phyloP scores from a whole-genome alignment of 202 grass and related monocot species.

The Musa balbisiana region DNA sequence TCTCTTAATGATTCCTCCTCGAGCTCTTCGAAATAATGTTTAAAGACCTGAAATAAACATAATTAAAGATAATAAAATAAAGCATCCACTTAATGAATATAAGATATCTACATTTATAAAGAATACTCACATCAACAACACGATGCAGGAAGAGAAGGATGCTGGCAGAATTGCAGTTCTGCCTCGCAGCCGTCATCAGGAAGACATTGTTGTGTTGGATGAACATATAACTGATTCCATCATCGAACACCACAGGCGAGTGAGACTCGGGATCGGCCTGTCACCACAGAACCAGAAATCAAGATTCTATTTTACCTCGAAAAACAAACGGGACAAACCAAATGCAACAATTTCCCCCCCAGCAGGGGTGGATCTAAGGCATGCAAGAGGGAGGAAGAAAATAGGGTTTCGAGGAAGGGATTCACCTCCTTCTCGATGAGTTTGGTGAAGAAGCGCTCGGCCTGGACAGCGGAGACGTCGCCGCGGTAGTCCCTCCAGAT shows the following conservation, averaged over 20 bases:
- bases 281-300: background rate
- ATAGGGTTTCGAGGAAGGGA: background rate
- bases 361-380: background rate
- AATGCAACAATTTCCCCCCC: background rate
- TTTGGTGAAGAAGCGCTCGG: slow-evolving; percentile 98
- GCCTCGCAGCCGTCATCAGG: slow-evolving; percentile 77
- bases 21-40: slow-evolving; percentile 96
- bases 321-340: background rate
- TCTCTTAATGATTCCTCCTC: slow-evolving; percentile 93
- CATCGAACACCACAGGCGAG: slow-evolving; percentile 80
- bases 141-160: slow-evolving; percentile 91
- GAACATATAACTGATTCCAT: slow-evolving; percentile 93
- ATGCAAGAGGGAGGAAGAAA: background rate
- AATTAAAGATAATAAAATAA: background rate
- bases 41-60: slow-evolving; percentile 54
- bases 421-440: slow-evolving; percentile 90
- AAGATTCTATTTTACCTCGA: background rate
- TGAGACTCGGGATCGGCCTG: slow-evolving; percentile 70
- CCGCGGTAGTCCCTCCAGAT: slow-evolving; percentile 96
- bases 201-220: slow-evolving; percentile 97
- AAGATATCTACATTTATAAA: background rate
- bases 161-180: slow-evolving; percentile 94
- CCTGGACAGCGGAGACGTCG: slow-evolving; percentile 86
- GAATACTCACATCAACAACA: slow-evolving; percentile 59
- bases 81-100: no score